phyloP scores from a whole-genome alignment of 108 stramenopile genomes.

The Nitzschia sp. region DNA sequence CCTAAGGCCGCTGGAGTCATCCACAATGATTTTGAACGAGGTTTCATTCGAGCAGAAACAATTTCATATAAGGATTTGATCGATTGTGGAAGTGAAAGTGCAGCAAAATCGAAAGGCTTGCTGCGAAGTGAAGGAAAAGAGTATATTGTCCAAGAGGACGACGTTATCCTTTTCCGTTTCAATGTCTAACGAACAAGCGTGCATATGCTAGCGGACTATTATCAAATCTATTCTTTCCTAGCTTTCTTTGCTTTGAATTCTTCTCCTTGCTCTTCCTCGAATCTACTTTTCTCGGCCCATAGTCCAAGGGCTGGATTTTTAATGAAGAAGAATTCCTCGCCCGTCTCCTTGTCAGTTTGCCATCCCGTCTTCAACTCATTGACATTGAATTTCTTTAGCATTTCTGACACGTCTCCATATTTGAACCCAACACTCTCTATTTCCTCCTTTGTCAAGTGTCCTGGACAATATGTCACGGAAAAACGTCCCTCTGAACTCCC shows the following conservation, averaged over 20 bases:
- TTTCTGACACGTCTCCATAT: constrained; percentile 70
- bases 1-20: constrained; percentile 97
- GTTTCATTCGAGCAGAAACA: constrained; percentile 99
- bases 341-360: constrained; percentile 61
- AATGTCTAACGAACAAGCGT: constrained; percentile 76
- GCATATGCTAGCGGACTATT: background rate
- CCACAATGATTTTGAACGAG: constrained; percentile 97
- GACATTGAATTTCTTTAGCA: constrained; percentile 67
- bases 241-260: background rate
- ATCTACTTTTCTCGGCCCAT: constrained; percentile 85
- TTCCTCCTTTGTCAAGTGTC: constrained; percentile 79
- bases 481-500: constrained; percentile 94
- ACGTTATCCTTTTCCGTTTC: constrained; percentile 97
- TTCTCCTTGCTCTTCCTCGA: constrained; percentile 40
- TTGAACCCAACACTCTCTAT: constrained; percentile 85
- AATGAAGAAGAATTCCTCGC: constrained; percentile 89
- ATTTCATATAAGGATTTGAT: constrained; percentile 93
- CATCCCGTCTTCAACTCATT: constrained; percentile 78
- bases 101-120: constrained; percentile 87
- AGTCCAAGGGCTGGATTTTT: constrained; percentile 94
- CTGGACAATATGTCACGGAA: constrained; percentile 90
- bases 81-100: constrained; percentile 87
- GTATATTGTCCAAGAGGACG: constrained; percentile 97
- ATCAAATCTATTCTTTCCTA: background rate
- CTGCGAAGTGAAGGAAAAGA: constrained; percentile 97